Evolutionary conservation across 225 moss, liverwort and hornwort species (phyloP).

Genomic region (Lunularia cruciata): DNA sequence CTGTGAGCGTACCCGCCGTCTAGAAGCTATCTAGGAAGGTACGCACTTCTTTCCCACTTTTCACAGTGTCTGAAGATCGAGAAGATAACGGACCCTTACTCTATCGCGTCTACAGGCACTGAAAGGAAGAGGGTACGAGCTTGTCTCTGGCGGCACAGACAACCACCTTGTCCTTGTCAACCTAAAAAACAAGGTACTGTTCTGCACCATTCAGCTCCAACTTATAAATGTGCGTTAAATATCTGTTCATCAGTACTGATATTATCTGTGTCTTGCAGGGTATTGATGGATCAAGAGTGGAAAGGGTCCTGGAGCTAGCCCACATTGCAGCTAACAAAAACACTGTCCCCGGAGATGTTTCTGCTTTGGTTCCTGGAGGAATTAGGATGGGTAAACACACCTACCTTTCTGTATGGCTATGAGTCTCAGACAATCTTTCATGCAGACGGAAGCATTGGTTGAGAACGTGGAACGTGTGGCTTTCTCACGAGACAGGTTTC

Average conservation of each 20-base stretch:
- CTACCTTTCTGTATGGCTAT: no score
- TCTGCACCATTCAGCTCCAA: neutral
- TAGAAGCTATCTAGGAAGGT: no score
- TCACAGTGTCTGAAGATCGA: no score
- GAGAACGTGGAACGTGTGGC: no score
- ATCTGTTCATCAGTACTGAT: neutral
- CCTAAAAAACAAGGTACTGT: constrained; percentile 57
- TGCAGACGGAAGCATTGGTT: no score
- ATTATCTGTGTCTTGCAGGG: constrained; percentile 45
- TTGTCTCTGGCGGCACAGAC: constrained; percentile 90
- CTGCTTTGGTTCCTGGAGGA: constrained; percentile 93
- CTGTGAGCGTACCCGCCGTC: no score
- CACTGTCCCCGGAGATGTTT: constrained; percentile 94
- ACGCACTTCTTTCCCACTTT: no score
- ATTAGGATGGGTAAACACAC: constrained; percentile 93
- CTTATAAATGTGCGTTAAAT: neutral
- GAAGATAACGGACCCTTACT: no score
- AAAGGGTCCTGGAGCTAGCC: constrained; percentile 88
- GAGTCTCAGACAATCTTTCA: no score
- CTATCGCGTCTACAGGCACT: no score
- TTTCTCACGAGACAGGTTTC: no score
- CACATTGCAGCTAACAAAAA: constrained; percentile 98
- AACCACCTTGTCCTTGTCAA: constrained; percentile 93
- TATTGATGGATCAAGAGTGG: constrained; percentile 97
- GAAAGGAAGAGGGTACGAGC: constrained; percentile 62